Conservation (phyloP, 305 asterid genomes). For the Fraxinus sp. region DNA sequence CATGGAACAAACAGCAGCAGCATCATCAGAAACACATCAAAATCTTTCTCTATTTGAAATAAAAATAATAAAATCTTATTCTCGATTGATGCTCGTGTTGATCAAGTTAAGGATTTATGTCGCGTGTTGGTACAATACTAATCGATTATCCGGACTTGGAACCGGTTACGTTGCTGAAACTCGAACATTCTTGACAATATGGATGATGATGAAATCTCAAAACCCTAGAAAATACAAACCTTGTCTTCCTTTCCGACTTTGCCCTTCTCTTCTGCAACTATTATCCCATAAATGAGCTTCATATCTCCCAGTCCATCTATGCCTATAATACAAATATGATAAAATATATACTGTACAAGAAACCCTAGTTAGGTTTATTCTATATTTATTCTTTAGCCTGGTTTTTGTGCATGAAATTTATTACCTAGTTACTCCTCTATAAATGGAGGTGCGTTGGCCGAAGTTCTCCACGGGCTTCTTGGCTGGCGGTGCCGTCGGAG, state of each 20-base stretch:
- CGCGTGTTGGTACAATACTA: neutral
- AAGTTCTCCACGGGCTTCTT: conserved; percentile 63
- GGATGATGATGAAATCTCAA: conserved; percentile 1
- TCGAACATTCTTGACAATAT: no score
- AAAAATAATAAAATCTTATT: neutral
- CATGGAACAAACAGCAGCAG: conserved; percentile 42
- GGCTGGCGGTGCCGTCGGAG: conserved; percentile 37
- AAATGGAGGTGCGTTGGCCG: conserved; percentile 85
- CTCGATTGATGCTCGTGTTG: neutral
- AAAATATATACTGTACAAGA: neutral
- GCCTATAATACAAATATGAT: conserved; percentile 33
- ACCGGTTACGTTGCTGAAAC: neutral
- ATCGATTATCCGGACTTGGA: neutral
- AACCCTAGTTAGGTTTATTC: conserved; percentile 6
- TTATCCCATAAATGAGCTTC: conserved; percentile 77
- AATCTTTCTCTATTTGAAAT: neutral
- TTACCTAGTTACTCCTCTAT: conserved; percentile 80
- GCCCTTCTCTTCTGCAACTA: conserved; percentile 88
- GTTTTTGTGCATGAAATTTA: neutral
- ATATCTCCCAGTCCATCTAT: conserved; percentile 77
- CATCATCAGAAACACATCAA: conserved; percentile 25
- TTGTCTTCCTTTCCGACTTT: conserved; percentile 93
- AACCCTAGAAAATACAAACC: conserved; percentile 51
- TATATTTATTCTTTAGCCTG: neutral
- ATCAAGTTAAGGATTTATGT: neutral